Evolutionary conservation across 2,329 filamentous ascomycete genomes (phyloP).

Genomic region (Coniochaeta sp.): DNA sequence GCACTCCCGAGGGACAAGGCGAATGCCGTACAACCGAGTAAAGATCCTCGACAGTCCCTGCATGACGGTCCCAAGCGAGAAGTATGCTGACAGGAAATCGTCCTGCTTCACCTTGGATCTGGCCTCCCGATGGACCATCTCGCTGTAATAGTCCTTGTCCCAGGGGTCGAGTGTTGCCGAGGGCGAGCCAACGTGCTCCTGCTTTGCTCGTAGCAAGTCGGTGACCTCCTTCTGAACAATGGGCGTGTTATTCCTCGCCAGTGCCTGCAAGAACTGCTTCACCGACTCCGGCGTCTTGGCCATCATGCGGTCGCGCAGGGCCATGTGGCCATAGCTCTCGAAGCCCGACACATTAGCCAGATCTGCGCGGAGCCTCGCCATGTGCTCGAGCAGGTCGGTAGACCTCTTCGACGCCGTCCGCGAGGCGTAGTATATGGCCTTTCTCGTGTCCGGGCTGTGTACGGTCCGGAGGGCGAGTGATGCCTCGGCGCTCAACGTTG

Average conservation of each 20-base stretch:
- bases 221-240: slow-evolving; percentile 26
- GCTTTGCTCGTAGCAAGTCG: slow-evolving; percentile 36
- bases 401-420: slow-evolving; percentile 68
- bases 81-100: slow-evolving; percentile 74
- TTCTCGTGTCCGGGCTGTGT: slow-evolving; percentile 67
- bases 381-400: slow-evolving; percentile 63
- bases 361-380: slow-evolving; percentile 70
- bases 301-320: slow-evolving; percentile 95
- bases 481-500: slow-evolving; percentile 68
- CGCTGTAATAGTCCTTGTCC: slow-evolving; percentile 84
- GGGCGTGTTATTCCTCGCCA: slow-evolving; percentile 70
- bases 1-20: slow-evolving; percentile 76
- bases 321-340: slow-evolving; percentile 81
- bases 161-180: slow-evolving; percentile 57
- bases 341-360: slow-evolving; percentile 79
- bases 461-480: slow-evolving; percentile 71
- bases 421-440: slow-evolving; percentile 69
- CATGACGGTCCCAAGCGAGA: slow-evolving; percentile 94
- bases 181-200: slow-evolving; percentile 20
- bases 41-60: slow-evolving; percentile 92
- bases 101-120: slow-evolving; percentile 44
- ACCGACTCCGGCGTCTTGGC: slow-evolving; percentile 85
- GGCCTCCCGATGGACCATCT: slow-evolving; percentile 38
- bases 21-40: slow-evolving; percentile 80
- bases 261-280: slow-evolving; percentile 70